Conservation (phyloP, 106 monocot species). For the Xerophyta viscosa region DNA sequence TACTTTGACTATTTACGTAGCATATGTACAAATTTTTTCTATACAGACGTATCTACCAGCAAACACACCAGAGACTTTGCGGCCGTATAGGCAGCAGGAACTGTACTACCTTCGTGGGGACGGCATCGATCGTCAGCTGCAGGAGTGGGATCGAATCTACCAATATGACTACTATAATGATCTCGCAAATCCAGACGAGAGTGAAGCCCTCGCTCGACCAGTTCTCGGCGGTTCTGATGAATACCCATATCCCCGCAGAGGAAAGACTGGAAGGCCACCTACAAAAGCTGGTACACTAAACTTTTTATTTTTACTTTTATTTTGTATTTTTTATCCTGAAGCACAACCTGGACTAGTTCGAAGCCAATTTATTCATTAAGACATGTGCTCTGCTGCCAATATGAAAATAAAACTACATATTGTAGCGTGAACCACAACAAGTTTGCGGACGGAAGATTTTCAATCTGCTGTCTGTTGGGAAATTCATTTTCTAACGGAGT, state of each 20-base stretch:
- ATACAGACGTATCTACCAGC: conserved; percentile 41
- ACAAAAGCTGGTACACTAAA: conserved; percentile 37
- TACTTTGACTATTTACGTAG: background rate
- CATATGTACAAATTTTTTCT: background rate
- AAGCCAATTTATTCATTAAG: too few species aligned
- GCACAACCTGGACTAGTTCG: too few species aligned
- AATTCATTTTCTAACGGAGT: too few species aligned
- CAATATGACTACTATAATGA: conserved; percentile 75
- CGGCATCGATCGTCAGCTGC: conserved; percentile 24
- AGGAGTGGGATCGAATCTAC: conserved; percentile 65
- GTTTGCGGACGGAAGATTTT: too few species aligned
- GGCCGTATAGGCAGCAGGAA: conserved; percentile 46
- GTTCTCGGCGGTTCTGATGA: conserved; percentile 60
- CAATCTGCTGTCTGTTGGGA: too few species aligned
- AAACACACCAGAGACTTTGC: conserved; percentile 38
- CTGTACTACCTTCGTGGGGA: conserved; percentile 47
- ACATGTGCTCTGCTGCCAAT: too few species aligned
- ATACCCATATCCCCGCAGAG: conserved; percentile 71
- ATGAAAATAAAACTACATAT: too few species aligned
- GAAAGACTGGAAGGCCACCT: conserved; percentile 50
- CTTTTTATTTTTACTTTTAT: too few species aligned
- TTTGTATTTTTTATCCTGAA: too few species aligned
- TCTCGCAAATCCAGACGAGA: conserved; percentile 54
- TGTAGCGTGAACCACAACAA: too few species aligned
- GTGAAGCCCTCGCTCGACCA: conserved; percentile 25